Evolutionary conservation across 257 asterid genomes (phyloP), one percentile per base, ranked within the genome.

Genomic region (Nicotiana noctiflora): DNA sequence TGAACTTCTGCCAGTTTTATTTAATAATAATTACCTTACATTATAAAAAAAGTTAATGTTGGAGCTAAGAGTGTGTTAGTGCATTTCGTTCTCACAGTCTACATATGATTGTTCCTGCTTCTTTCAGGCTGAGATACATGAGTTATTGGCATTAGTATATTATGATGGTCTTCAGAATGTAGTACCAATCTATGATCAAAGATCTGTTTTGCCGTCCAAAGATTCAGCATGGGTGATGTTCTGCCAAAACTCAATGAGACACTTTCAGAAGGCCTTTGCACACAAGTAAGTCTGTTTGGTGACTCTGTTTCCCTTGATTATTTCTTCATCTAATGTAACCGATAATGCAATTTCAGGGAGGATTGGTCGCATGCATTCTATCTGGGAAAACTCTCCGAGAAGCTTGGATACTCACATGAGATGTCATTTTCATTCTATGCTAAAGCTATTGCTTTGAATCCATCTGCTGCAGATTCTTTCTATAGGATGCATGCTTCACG

Each of bases 341-440:
- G 19, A 53, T 76, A 81, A 83, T 64, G 61, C 52, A 64, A 76
- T 56, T 83, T 75, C 92, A 95, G 99, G 96, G 95, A 92, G 86
- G 99, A 96, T 84, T 96, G 99, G 98, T 93, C 98, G 76, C 94
- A 88, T 90, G 96, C 96, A 83, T 94, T 90, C 91, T 96, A 96
- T 86, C 77, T 92, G 85, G 98, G 99, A 55, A 96, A 96, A 86
- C 97, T 96, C 64, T 91, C 86, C 83, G 98, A 95, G 90, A 95
- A 94, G 88, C 98, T 96, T 87, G 96, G 96, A 79, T 83, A 84
- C 89, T 84, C 97, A 68, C 84, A 86, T 80, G 92, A 89, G 64
- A 79, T 80, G 68, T 87, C 95, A 60, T 89, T 96, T 83, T 87
- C 95, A 32, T 89, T 92, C 82, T 94, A 96, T 82, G 96, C 96